Base-by-base conservation (phyloP, 371 early-diverging fungal genomes). In the Mortierella polycephala region DNA sequence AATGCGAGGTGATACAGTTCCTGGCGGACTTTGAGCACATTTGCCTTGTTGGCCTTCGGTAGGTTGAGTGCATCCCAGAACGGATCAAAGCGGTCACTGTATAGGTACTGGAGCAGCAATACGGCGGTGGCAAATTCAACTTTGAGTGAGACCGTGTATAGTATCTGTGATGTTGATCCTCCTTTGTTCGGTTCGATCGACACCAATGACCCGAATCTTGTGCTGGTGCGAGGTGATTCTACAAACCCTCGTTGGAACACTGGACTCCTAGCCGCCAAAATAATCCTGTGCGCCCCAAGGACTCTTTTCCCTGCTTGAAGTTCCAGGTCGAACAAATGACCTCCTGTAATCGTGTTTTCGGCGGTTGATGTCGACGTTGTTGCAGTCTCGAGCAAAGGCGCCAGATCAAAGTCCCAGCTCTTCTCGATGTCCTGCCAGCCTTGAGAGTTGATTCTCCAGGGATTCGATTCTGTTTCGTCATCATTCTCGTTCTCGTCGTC, bases 271-370 rank as follows among this genome's bases (percentile, higher is more conserved):
- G 85, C 71, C 14, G 83, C 69, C 11, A 88, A 74, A 13, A 88
- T 65, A 42, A 81, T 69, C 18, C 82, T 75, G 67, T 92, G 91
- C 0, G 87, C 91, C 40, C 84, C 83, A 6, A 90, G 41, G 12
- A 58, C 50, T 46, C 56, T 60, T 54, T 66, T 69, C 57, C 81
- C 56, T 45, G 72, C 45, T 69, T 70, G 58, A 62, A 77, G 10
- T 62, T 67, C 76, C 84, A 86, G 20, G 81, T 74, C 46, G 82
- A 79, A 79, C 5, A 79, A 40, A 62, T 79, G 80, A 18, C 71
- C 81, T 87, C 90, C 65, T 68, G 75, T 20, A 71, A 75, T 23
- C 20, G 59, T 56, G 69, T 81, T 20, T 47, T 56, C 42, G 1
- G 16, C 13, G 83, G 49, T 6, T 64, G 20, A 14, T 11, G 13